Percentiles rank a stretch among this genome's conserved stretches.
Evolutionary conservation across 345 rosid genomes (phyloP).

Genomic region (Eucalyptus pumila): DNA sequence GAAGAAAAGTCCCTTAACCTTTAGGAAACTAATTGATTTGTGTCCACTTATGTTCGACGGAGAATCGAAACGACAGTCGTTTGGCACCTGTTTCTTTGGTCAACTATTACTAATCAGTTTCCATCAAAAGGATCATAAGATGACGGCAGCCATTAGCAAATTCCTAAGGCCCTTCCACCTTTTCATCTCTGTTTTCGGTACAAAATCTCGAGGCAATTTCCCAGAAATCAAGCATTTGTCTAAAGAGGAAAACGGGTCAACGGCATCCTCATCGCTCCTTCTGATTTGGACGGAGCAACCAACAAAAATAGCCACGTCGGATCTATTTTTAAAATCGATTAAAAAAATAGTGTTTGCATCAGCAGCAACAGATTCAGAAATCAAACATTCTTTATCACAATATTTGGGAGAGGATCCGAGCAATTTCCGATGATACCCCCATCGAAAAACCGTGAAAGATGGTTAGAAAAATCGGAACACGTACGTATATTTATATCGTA

Average conservation of each 20-base stretch:
- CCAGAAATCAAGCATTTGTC: background rate
- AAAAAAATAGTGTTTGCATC: too few species aligned
- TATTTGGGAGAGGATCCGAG: accelerated
- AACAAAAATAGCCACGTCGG: background rate
- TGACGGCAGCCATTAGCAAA: background rate
- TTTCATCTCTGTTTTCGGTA: background rate
- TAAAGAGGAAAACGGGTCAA: background rate
- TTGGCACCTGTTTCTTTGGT: background rate
- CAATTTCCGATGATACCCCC: accelerated
- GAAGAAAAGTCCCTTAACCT: background rate
- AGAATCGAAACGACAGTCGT: background rate
- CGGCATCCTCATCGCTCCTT: background rate
- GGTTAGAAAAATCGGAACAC: accelerated
- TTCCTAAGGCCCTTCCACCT: background rate
- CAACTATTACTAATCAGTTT: background rate
- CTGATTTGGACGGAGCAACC: background rate
- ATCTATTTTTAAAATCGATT: too few species aligned
- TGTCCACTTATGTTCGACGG: background rate
- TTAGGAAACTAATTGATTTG: background rate
- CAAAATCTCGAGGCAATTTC: background rate
- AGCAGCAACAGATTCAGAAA: accelerated
- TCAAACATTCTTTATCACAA: background rate
- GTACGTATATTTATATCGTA: accelerated
- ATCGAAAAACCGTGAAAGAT: accelerated
- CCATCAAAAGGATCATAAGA: background rate